Base-by-base conservation (phyloP, 2,329 filamentous ascomycete species). In the Clarireedia homoeocarpa region DNA sequence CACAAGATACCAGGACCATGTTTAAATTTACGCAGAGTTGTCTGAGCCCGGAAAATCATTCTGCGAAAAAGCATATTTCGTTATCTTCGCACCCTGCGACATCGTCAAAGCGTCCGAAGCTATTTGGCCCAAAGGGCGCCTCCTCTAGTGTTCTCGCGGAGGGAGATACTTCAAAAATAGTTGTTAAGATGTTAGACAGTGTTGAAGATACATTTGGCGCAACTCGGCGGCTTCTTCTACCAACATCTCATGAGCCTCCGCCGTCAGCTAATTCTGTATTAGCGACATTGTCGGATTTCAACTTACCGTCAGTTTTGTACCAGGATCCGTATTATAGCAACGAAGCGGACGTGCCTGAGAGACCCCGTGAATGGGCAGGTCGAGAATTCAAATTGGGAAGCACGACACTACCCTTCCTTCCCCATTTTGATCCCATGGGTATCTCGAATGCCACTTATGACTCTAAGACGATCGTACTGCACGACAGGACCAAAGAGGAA, bases 311-410 rank as follows among this genome's bases (percentile, higher is more conserved):
- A 57, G 79, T 88, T 14, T 79, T 96, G 49, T 95, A 96, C 61
- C 88, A 91, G 69, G 85, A 91, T 67, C 85, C 91, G 0, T 91
- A 86, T 66, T 97, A 96, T 68, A 88, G 91, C 63, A 78, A 88
- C 27, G 89, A 95, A 59, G 78, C 77, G 51, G 94, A 97, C 71
- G 87, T 96, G 0, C 91, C 91, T 12, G 79, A 85, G 40, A 81
- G 86, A 53, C 72, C 79, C 34, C 79, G 89, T 53, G 90, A 96
- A 70, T 97, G 96, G 72, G 92, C 88, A 6, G 92, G 92, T 3
- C 84, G 84, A 63, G 88, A 95, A 64, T 96, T 95, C 68, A 86
- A 83, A 57, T 73, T 96, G 6, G 80, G 84, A 65, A 86, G 91
- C 58, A 83, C 80, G 53, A 88, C 86, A 1, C 68, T 95, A 6